Percentiles rank a stretch among this genome's conserved stretches.
Evolutionary conservation across 2,329 filamentous ascomycete genomes (phyloP).

Genomic region (Hymenoscyphus scutula): DNA sequence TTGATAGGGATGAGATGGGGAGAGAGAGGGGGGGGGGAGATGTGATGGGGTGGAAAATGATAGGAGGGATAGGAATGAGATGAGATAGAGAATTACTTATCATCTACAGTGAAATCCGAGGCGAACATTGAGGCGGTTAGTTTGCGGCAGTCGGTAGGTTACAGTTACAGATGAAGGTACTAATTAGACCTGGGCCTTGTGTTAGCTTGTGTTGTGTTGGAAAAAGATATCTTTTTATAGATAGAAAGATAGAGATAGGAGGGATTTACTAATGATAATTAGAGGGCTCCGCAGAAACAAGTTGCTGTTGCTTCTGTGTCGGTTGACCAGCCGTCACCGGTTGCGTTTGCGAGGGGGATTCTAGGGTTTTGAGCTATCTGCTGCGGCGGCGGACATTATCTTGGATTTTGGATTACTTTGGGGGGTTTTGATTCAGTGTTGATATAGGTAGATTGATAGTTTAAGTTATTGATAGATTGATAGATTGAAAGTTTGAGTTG

Average conservation of each 20-base stretch:
- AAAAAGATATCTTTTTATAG: not conserved
- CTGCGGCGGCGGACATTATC: conserved; percentile 3
- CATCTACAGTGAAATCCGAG: conserved; percentile 52
- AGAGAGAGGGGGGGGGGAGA: too few species aligned
- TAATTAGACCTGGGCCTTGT: conserved; percentile 44
- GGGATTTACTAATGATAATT: conserved; percentile 49
- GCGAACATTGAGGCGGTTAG: conserved; percentile 62
- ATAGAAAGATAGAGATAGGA: too few species aligned
- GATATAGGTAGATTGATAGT: too few species aligned
- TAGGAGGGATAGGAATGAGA: not conserved
- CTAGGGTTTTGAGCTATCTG: conserved; percentile 35
- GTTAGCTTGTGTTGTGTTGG: conserved; percentile 41
- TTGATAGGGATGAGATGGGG: too few species aligned
- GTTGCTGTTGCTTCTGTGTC: conserved; percentile 53
- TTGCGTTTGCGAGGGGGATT: conserved; percentile 41
- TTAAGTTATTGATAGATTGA: not conserved
- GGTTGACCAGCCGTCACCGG: conserved; percentile 45
- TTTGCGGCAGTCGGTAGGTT: conserved; percentile 60
- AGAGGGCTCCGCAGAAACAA: conserved; percentile 57
- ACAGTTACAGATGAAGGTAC: conserved; percentile 59
- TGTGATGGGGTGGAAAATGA: too few species aligned
- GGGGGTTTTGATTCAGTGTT: too few species aligned
- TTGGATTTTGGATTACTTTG: not conserved
- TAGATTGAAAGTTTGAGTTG: too few species aligned
- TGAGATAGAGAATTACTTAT: conserved; percentile 37